A percentile compares a stretch with the other conserved stretches of the same genome.
Conservation (phyloP, 441 rosid genomes). For the Pelargonium citronellum region DNA sequence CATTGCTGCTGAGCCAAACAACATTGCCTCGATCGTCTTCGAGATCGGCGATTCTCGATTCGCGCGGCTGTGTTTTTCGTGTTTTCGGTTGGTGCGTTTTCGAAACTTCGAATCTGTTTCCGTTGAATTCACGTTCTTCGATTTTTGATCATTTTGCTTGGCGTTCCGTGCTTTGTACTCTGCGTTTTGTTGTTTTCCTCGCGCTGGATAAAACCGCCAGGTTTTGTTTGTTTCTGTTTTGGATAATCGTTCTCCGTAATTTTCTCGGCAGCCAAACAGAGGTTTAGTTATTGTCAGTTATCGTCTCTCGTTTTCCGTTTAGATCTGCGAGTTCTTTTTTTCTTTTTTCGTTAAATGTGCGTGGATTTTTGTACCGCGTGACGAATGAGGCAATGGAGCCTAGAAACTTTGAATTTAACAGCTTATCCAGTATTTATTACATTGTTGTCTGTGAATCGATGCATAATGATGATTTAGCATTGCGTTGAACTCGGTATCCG, state of each 20-base stretch:
- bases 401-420: background rate
- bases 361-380: background rate
- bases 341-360: background rate
- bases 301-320: background rate
- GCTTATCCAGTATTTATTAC: background rate
- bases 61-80: background rate
- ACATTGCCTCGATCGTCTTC: background rate
- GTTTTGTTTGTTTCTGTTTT: background rate
- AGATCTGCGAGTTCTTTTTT: background rate
- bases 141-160: too few relatives aligned
- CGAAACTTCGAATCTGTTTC: background rate
- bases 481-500: background rate
- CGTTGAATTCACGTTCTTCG: background rate
- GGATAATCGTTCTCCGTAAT: background rate
- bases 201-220: too few relatives aligned
- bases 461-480: background rate
- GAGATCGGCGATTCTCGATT: slow-evolving; percentile 1
- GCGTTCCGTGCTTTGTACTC: too few relatives aligned
- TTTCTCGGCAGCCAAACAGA: slow-evolving; percentile 5
- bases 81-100: background rate
- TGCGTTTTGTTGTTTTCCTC: too few relatives aligned
- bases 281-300: background rate
- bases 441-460: too few relatives aligned
- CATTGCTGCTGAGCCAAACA: background rate
- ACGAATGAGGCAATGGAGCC: slow-evolving; percentile 1